These are phyloP conservation scores for Takashimella koratensis DNA, from an alignment of 1,284 basidiomycete genomes.

Conservation along the genomic window DNA sequence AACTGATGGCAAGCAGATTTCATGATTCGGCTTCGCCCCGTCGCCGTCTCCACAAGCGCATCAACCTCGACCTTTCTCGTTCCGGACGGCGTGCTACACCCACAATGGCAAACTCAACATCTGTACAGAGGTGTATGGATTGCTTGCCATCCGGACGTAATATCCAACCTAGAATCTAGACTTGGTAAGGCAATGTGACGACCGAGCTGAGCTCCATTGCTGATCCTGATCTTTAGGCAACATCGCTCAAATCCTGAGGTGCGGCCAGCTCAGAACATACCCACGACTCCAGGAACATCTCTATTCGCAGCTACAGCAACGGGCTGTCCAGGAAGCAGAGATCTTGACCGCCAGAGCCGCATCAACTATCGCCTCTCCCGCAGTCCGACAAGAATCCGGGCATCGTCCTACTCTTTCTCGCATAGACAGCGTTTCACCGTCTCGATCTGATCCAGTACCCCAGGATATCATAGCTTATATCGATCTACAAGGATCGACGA, in stretches of 20 bases:
- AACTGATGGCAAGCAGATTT: conserved; percentile 5
- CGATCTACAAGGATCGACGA: no score
- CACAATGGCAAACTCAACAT: background rate
- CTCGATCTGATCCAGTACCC: no score
- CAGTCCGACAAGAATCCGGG: no score
- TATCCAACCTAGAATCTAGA: background rate
- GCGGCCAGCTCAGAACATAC: background rate
- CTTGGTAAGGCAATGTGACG: background rate
- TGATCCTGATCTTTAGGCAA: background rate
- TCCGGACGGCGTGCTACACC: background rate
- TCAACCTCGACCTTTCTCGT: background rate
- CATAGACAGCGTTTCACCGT: no score
- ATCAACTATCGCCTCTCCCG: no score
- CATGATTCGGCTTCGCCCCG: conserved; percentile 15
- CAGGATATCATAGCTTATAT: no score
- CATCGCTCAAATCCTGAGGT: background rate
- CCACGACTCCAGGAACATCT: background rate
- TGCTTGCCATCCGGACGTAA: background rate
- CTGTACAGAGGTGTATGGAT: background rate
- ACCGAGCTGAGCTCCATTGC: background rate
- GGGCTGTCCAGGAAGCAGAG: background rate
- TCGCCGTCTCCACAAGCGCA: background rate
- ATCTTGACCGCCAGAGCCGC: no score
- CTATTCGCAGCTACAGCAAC: background rate
- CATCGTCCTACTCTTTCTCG: no score